Base-by-base conservation (phyloP, 1,284 basidiomycete species). In the Melampsora larici-populina region DNA sequence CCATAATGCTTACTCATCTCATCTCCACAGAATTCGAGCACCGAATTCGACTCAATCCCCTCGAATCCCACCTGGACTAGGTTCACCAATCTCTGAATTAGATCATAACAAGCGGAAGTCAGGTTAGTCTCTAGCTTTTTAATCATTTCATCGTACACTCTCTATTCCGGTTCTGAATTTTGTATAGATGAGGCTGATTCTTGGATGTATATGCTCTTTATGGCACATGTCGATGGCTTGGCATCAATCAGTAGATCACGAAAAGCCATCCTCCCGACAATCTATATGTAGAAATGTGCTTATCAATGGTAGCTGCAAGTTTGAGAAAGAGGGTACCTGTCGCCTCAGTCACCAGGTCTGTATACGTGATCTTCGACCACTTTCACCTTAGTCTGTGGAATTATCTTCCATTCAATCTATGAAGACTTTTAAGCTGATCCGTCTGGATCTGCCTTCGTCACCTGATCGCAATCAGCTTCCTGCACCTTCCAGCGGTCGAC, bases 271-370 rank as follows among this genome's bases (percentile, higher is more conserved):
- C 40, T 29, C 58, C 18, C 1, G 29, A 24, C 15, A 29, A 63
- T 26, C 71, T 65, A 48, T 64, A 18, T 26, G 26, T 31, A 18
- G 15, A 36, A 15, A 33, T 73, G 33, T 31, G 49, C 64, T 63
- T 29, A 63, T 63, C 51, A 40, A 73, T 36, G 11, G 33, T 33
- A 48, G 64, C 31, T 46, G 46, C 62, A 60, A 65, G 60, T 26
- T n/a, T 48, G 62, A 73, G 46, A 64, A 60, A n/a, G 64, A 73
- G 29, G 71, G 60, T 36, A 65, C 36, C 29, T 48, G n/a, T 36
- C 71, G 31, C 24, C 63, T 65, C 29, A 63, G 63, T 73, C 71
- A 65, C 62, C 71, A 73, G 51, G 71, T 73, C 17, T 26, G 71
- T 65, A 65, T 13, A n/a, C 36, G n/a, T 26, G 48, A 11, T 36